Conservation (phyloP, 441 rosid genomes). For the Arabidopsis lyrata region DNA sequence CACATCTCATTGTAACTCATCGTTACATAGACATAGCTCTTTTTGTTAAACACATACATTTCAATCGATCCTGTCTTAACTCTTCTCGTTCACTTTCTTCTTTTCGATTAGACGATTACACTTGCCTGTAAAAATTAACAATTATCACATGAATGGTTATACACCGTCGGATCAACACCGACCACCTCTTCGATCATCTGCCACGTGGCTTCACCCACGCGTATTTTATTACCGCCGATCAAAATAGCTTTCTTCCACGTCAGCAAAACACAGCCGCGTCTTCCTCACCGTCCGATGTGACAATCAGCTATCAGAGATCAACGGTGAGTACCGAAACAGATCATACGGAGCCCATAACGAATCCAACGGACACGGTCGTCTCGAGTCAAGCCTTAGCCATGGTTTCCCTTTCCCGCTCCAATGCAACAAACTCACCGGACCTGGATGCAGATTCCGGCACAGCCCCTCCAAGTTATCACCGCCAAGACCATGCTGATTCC, state of each 20-base stretch:
- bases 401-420: constrained; percentile 94
- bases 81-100: background rate
- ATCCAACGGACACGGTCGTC: constrained; percentile 58
- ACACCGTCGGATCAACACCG: constrained; percentile 16
- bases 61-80: background rate
- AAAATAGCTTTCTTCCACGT: constrained; percentile 1
- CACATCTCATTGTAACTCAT: background rate
- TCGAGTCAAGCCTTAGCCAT: constrained; percentile 72
- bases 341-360: constrained; percentile 75
- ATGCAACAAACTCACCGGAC: constrained; percentile 73
- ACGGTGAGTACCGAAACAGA: constrained; percentile 52
- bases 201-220: constrained; percentile 13
- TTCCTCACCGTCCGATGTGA: constrained; percentile 28
- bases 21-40: background rate
- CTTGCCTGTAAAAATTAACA: background rate
- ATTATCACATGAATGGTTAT: background rate
- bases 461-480: constrained; percentile 77
- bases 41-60: background rate
- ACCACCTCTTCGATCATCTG: background rate
- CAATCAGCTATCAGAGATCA: constrained; percentile 42
- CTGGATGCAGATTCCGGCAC: constrained; percentile 72
- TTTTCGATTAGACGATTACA: background rate
- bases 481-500: constrained; percentile 88
- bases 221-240: background rate
- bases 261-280: constrained; percentile 4